A percentile compares a stretch with the other conserved stretches of the same genome.
Conservation (phyloP, 352 stramenopile species). For the Globisporangium perplexum region DNA sequence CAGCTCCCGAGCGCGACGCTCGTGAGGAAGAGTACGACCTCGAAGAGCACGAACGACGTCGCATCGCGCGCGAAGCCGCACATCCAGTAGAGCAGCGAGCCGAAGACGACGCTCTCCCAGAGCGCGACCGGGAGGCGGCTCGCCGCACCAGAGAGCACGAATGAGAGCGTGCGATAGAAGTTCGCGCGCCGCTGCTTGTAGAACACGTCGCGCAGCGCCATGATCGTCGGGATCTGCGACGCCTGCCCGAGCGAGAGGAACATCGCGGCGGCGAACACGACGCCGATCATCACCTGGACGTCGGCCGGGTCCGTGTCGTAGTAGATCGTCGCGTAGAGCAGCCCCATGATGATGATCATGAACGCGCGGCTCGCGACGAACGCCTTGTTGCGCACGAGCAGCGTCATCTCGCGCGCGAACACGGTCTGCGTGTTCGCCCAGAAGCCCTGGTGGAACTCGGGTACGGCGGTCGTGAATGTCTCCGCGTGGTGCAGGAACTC, state of each 20-base stretch:
- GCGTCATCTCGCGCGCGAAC: conserved; percentile 43
- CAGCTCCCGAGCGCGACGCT: conserved; percentile 38
- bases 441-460: conserved; percentile 37
- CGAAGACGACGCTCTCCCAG: conserved; percentile 74
- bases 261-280: conserved; percentile 73
- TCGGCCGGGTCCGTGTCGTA: conserved; percentile 34
- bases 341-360: conserved; percentile 34
- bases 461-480: conserved; percentile 30
- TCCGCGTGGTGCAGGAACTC: no score
- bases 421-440: conserved; percentile 28
- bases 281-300: conserved; percentile 45
- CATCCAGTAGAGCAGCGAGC: conserved; percentile 77
- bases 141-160: conserved; percentile 53
- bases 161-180: conserved; percentile 66
- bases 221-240: conserved; percentile 69
- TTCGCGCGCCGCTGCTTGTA: conserved; percentile 81
- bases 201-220: conserved; percentile 55
- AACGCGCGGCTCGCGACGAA: conserved; percentile 35
- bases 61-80: conserved; percentile 39
- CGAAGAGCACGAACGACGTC: conserved; percentile 35
- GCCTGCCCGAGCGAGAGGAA: conserved; percentile 68
- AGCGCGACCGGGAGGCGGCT: conserved; percentile 51
- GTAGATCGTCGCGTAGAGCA: conserved; percentile 35
- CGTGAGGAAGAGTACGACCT: conserved; percentile 37
- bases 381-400: conserved; percentile 40